These are phyloP conservation scores for Hericium erinaceus DNA, from an alignment of 768 basidiomycete genomes.

Conservation along the genomic window DNA sequence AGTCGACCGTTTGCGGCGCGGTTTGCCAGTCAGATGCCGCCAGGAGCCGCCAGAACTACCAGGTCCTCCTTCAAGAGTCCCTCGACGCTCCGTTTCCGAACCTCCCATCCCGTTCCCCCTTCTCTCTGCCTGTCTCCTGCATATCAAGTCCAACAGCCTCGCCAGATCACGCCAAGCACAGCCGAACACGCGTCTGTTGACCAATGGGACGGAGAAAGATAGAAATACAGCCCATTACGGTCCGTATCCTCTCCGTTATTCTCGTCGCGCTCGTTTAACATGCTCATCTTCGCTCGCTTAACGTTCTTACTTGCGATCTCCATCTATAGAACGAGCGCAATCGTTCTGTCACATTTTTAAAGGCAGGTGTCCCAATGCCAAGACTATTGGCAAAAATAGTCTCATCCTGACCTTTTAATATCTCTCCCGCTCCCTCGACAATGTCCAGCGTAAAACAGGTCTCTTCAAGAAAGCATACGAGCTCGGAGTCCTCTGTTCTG, in stretches of 20 bases:
- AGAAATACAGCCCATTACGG: conserved; percentile 74
- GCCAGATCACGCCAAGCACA: not conserved
- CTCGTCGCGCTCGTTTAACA: conserved; percentile 12
- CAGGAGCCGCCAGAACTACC: conserved; percentile 6
- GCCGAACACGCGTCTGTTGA: not conserved
- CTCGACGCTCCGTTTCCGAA: conserved; percentile 5
- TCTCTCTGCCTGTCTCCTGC: conserved; percentile 1
- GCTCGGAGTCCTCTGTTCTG: conserved; percentile 83
- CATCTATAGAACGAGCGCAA: conserved; percentile 81
- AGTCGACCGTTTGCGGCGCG: conserved; percentile 4
- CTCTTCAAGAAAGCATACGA: conserved; percentile 90
- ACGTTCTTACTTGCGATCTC: conserved; percentile 12
- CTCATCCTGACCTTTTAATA: conserved; percentile 21
- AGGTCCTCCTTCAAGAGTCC: conserved; percentile 10
- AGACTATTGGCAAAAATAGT: conserved; percentile 27
- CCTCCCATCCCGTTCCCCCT: conserved; percentile 5
- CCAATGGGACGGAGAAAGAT: conserved; percentile 74
- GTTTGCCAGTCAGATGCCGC: conserved; percentile 10
- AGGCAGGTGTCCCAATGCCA: conserved; percentile 39
- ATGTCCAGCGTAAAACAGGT: conserved; percentile 69
- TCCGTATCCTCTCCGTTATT: conserved; percentile 30
- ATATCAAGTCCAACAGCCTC: not conserved
- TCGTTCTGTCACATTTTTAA: conserved; percentile 85
- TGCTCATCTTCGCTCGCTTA: conserved; percentile 19
- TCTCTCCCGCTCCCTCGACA: conserved; percentile 5